Evolutionary conservation across 805 yeast genomes (phyloP).

Genomic region (Candida nemodendra): DNA sequence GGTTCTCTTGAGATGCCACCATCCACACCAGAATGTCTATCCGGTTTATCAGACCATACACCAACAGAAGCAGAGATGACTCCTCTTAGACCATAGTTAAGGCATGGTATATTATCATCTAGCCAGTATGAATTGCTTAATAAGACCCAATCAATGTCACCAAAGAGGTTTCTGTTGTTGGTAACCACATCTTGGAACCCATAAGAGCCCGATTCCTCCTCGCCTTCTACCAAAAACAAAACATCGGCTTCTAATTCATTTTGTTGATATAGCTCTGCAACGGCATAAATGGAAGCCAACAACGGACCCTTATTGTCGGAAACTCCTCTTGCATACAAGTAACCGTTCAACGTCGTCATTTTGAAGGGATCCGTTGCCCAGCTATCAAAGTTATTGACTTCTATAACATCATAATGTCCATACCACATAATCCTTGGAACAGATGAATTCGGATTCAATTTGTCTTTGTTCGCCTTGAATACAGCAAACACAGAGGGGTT

Average conservation of each 20-base stretch:
- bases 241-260: constrained; percentile 65
- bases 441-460: constrained; percentile 3
- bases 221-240: constrained; percentile 87
- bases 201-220: constrained; percentile 89
- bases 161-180: constrained; percentile 51
- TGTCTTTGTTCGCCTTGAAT: constrained; percentile 48
- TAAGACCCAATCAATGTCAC: constrained; percentile 83
- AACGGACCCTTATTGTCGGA: constrained; percentile 95
- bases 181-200: constrained; percentile 75
- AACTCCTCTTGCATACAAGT: constrained; percentile 86
- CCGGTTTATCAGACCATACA: constrained; percentile 72
- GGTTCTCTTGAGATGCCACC: constrained; percentile 93
- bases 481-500: constrained; percentile 84
- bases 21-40: constrained; percentile 93
- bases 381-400: constrained; percentile 52
- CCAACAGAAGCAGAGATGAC: constrained; percentile 78
- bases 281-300: constrained; percentile 82
- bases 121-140: constrained; percentile 94
- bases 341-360: constrained; percentile 77
- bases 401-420: constrained; percentile 95
- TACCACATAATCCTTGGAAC: constrained; percentile 70
- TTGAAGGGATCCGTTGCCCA: constrained; percentile 84
- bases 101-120: constrained; percentile 83
- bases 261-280: constrained; percentile 61
- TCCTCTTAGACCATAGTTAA: constrained; percentile 93